Conservation (phyloP, 192 early-diverging fungal species). For the Kickxella alabastrina region DNA sequence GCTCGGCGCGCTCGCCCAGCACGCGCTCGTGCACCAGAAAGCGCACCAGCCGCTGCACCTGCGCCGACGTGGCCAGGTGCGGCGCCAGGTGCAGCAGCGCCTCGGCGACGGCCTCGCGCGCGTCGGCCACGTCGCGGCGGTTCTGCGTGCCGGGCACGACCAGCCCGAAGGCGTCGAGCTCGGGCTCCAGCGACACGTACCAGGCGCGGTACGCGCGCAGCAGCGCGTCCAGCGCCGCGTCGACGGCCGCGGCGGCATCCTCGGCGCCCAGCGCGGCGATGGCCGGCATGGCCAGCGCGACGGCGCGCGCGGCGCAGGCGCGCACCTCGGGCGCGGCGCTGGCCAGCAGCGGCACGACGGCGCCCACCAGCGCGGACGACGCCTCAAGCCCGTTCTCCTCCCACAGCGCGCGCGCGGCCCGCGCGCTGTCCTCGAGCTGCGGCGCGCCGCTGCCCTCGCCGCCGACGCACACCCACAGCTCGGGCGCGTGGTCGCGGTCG, state of each 20-base stretch:
- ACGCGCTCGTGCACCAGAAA: slow-evolving; percentile 85
- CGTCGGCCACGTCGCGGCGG: slow-evolving; percentile 71
- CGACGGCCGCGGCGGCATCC: slow-evolving; percentile 5
- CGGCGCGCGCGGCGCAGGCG: slow-evolving; percentile 20
- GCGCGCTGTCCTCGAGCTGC: slow-evolving; percentile 37
- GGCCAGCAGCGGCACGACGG: slow-evolving; percentile 23
- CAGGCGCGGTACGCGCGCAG: slow-evolving; percentile 30
- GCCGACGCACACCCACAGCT: slow-evolving; percentile 36
- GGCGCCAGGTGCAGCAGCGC: slow-evolving; percentile 69
- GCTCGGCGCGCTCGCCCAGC: slow-evolving; percentile 76
- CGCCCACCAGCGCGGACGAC: slow-evolving; percentile 17
- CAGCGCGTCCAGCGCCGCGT: slow-evolving; percentile 13
- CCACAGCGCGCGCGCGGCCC: slow-evolving; percentile 36
- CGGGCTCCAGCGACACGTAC: slow-evolving; percentile 71
- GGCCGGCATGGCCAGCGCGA: slow-evolving; percentile 16
- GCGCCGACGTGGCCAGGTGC: slow-evolving; percentile 46
- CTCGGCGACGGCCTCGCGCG: slow-evolving; percentile 81
- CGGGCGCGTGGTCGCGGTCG: slow-evolving; percentile 15
- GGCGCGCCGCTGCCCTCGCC: slow-evolving; percentile 17
- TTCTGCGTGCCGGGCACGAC: slow-evolving; percentile 79
- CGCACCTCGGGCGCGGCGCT: slow-evolving; percentile 23
- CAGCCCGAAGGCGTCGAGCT: slow-evolving; percentile 89
- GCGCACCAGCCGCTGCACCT: slow-evolving; percentile 57
- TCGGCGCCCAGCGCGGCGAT: background rate
- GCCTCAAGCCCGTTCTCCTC: slow-evolving; percentile 41